Percentiles rank a stretch among this genome's conserved stretches.
Conservation (phyloP, 495 filamentous ascomycete species). For the Penicillium longicatenatum region DNA sequence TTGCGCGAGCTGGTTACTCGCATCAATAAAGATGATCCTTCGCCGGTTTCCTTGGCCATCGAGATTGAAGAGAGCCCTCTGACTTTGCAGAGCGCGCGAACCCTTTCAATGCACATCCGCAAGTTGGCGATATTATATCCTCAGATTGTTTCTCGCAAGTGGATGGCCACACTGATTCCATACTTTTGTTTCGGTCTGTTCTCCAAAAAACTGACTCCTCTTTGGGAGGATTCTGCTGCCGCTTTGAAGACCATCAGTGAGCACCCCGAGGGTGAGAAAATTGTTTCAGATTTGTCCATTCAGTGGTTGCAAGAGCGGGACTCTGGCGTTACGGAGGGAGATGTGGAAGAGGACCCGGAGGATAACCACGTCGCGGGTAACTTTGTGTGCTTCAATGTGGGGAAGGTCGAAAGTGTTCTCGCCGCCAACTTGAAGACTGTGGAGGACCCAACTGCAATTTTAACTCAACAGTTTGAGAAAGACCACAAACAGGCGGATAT, state of each 20-base stretch:
- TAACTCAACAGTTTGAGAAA: slow-evolving; percentile 37
- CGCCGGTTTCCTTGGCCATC: slow-evolving; percentile 53
- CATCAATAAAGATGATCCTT: slow-evolving; percentile 38
- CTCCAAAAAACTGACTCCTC: slow-evolving; percentile 75
- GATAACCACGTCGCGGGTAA: slow-evolving; percentile 44
- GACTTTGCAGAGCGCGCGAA: slow-evolving; percentile 70
- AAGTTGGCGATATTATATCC: slow-evolving; percentile 68
- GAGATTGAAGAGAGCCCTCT: slow-evolving; percentile 78
- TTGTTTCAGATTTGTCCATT: slow-evolving; percentile 73
- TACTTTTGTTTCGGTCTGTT: slow-evolving; percentile 87
- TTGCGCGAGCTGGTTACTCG: slow-evolving; percentile 47
- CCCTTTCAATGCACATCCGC: slow-evolving; percentile 80
- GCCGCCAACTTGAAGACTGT: slow-evolving; percentile 27
- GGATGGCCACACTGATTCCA: slow-evolving; percentile 72
- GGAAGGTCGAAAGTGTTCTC: slow-evolving; percentile 53
- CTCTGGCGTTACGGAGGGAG: slow-evolving; percentile 30
- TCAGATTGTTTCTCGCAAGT: slow-evolving; percentile 53
- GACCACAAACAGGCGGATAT: slow-evolving; percentile 35
- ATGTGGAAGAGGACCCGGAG: slow-evolving; percentile 23
- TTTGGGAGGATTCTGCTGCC: slow-evolving; percentile 81
- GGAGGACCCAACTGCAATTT: slow-evolving; percentile 22
- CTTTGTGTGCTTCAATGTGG: slow-evolving; percentile 81
- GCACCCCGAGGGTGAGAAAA: slow-evolving; percentile 67
- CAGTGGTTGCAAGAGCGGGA: slow-evolving; percentile 71
- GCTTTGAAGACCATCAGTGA: slow-evolving; percentile 75